phyloP scores from a whole-genome alignment of 352 stramenopile species.

The Phytophthora agathidicida region DNA sequence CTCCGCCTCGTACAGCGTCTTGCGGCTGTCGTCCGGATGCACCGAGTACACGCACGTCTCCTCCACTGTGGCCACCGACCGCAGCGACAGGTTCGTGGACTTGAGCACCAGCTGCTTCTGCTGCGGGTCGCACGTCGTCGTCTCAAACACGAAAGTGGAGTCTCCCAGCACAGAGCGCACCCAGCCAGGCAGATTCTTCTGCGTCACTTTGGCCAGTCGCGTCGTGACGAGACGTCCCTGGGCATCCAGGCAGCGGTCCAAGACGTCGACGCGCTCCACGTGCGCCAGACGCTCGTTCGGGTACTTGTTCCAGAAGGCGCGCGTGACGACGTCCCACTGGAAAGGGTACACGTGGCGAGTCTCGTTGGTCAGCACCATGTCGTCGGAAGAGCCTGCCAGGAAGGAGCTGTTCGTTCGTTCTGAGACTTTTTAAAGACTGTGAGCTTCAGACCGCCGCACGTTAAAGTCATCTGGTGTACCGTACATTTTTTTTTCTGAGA shows the following conservation, averaged over 20 bases:
- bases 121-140: slow-evolving; percentile 75
- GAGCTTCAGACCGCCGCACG: slow-evolving; percentile 8
- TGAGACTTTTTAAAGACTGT: slow-evolving; percentile 16
- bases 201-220: slow-evolving; percentile 76
- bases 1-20: slow-evolving; percentile 75
- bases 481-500: slow-evolving; percentile 1
- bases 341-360: slow-evolving; percentile 84
- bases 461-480: not conserved
- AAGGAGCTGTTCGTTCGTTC: not conserved
- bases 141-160: slow-evolving; percentile 84
- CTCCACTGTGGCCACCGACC: slow-evolving; percentile 78
- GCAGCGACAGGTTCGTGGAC: slow-evolving; percentile 84
- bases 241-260: slow-evolving; percentile 73
- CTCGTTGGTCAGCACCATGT: slow-evolving; percentile 81
- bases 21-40: slow-evolving; percentile 53
- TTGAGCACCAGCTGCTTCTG: slow-evolving; percentile 74
- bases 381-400: not conserved
- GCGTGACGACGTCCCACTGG: slow-evolving; percentile 84
- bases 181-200: slow-evolving; percentile 80
- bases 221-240: slow-evolving; percentile 70
- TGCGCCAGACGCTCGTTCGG: slow-evolving; percentile 79
- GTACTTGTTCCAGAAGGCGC: slow-evolving; percentile 92
- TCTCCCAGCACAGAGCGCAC: slow-evolving; percentile 67
- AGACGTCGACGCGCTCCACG: slow-evolving; percentile 84
- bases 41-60: slow-evolving; percentile 87